Evolutionary conservation across 2,329 filamentous ascomycete species (phyloP).

Genomic region (Calcarisporium arbuscula): DNA sequence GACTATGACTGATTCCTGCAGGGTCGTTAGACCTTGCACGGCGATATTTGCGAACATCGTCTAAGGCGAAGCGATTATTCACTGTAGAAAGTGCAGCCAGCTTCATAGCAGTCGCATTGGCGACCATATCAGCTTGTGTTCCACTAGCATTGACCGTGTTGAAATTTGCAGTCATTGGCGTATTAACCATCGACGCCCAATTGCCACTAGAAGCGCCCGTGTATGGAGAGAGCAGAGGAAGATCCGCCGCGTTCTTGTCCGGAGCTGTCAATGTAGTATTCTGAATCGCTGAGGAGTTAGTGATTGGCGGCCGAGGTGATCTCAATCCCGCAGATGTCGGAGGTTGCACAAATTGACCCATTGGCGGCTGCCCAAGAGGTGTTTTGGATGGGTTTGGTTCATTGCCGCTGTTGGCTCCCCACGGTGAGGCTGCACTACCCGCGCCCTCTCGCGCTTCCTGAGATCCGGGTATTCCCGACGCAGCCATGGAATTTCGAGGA

Average conservation of each 20-base stretch:
- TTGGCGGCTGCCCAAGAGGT: conserved; percentile 69
- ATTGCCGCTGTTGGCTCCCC: conserved; percentile 54
- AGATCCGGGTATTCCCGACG: conserved; percentile 66
- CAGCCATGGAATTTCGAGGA: conserved; percentile 65
- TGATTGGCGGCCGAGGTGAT: conserved; percentile 68
- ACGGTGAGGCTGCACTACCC: conserved; percentile 56
- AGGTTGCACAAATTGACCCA: conserved; percentile 93
- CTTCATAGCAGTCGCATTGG: conserved; percentile 98
- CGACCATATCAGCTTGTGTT: conserved; percentile 92
- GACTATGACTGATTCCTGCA: conserved; percentile 52
- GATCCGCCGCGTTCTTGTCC: conserved; percentile 61
- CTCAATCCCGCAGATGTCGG: conserved; percentile 67
- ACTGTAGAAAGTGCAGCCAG: conserved; percentile 93
- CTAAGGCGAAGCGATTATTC: conserved; percentile 94
- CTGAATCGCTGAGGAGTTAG: conserved; percentile 66
- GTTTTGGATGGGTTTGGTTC: conserved; percentile 57
- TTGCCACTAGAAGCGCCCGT: conserved; percentile 69
- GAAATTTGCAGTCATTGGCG: conserved; percentile 89
- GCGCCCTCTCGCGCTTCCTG: conserved; percentile 25
- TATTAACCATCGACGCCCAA: conserved; percentile 98
- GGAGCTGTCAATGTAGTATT: conserved; percentile 70
- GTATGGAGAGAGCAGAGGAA: conserved; percentile 82
- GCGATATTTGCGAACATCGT: conserved; percentile 95
- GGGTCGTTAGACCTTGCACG: conserved; percentile 85
- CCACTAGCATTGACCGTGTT: conserved; percentile 45